Percentiles rank a stretch among this genome's conserved stretches.
Conservation (phyloP, 495 filamentous ascomycete genomes). For the Rostrohypoxylon terebratum region DNA sequence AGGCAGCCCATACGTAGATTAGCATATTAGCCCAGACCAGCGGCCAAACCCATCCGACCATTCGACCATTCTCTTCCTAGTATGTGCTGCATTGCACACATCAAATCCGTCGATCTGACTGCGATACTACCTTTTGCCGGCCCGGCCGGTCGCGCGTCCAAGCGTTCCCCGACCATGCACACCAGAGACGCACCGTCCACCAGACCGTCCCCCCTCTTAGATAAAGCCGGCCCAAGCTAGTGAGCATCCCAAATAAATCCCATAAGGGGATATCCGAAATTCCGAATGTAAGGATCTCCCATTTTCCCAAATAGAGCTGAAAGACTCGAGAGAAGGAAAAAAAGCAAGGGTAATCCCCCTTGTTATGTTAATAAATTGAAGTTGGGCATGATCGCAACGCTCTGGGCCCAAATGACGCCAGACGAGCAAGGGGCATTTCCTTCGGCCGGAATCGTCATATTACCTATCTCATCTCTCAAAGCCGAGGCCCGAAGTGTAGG, state of each 20-base stretch:
- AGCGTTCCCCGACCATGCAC: constrained; percentile 6
- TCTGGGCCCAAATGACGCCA: constrained; percentile 44
- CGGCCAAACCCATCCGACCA: constrained; percentile 8
- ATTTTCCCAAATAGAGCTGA: background rate
- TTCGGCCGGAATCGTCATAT: constrained; percentile 8
- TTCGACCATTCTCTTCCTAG: background rate
- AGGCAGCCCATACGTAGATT: constrained; percentile 22
- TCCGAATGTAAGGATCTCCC: background rate
- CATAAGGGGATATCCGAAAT: background rate
- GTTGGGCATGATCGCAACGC: constrained; percentile 41
- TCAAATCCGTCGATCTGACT: constrained; percentile 37
- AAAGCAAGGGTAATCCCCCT: constrained; percentile 8
- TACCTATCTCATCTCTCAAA: constrained; percentile 6
- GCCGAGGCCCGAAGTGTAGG: constrained; percentile 8
- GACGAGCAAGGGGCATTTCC: constrained; percentile 28
- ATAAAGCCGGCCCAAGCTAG: background rate
- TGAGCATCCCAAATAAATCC: background rate
- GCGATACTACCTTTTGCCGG: constrained; percentile 36
- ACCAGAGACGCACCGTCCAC: background rate
- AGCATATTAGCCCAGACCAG: constrained; percentile 16
- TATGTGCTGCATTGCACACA: constrained; percentile 23
- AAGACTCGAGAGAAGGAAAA: background rate
- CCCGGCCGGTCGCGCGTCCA: constrained; percentile 25
- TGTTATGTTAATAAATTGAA: background rate
- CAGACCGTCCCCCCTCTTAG: background rate